Conservation (phyloP, 2,329 filamentous ascomycete genomes). For the Penicillium sp. region DNA sequence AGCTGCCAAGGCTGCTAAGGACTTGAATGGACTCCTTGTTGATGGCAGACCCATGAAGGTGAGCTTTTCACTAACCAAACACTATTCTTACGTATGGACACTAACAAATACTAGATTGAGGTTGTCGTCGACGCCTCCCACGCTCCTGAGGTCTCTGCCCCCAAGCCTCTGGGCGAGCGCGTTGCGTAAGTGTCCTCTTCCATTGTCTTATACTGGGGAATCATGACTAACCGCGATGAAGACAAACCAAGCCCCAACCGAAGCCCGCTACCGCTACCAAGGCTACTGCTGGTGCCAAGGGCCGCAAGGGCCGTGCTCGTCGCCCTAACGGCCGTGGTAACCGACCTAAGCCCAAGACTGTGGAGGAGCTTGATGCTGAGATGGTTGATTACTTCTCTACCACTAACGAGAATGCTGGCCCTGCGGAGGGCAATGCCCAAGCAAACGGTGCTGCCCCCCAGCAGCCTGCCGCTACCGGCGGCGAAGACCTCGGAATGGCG, state of each 20-base stretch:
- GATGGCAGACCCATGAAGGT: conserved; percentile 88
- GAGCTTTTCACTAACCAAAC: too few relatives aligned
- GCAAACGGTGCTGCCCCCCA: too few relatives aligned
- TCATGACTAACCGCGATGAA: too few relatives aligned
- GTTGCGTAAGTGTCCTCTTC: conserved; percentile 65
- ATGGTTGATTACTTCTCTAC: conserved; percentile 99
- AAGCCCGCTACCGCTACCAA: conserved; percentile 74
- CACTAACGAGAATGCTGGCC: conserved; percentile 35
- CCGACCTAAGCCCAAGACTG: conserved; percentile 82
- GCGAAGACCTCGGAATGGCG: too few relatives aligned
- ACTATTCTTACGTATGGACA: conserved; percentile 18
- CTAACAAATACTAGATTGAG: conserved; percentile 70
- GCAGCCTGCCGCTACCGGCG: too few relatives aligned
- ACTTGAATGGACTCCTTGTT: conserved; percentile 79
- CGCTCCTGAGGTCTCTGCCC: conserved; percentile 57
- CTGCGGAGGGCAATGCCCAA: conserved; percentile 38
- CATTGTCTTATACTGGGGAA: too few relatives aligned
- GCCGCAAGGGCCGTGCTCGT: conserved; percentile 43
- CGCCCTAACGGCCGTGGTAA: conserved; percentile 56
- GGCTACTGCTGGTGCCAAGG: conserved; percentile 29
- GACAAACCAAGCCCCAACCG: too few relatives aligned
- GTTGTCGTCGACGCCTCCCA: conserved; percentile 72
- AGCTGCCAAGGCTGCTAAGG: conserved; percentile 72
- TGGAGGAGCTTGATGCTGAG: conserved; percentile 90
- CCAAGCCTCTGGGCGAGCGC: conserved; percentile 74